Evolutionary conservation across 148 eudicot species (phyloP).

Genomic region (Linanthus parryae): DNA sequence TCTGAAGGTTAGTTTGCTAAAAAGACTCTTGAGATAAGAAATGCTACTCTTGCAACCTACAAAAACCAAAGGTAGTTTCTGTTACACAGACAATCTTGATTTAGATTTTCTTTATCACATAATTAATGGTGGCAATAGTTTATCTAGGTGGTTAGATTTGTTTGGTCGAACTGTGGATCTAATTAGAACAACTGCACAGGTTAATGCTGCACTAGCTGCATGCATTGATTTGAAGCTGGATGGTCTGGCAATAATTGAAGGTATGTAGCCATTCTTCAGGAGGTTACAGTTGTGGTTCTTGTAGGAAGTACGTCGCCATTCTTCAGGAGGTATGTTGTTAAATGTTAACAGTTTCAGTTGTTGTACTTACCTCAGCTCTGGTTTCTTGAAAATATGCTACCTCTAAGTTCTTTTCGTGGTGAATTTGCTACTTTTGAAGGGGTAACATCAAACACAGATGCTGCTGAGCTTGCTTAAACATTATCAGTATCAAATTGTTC

Average conservation of each 20-base stretch:
- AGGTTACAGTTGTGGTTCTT: too few species aligned
- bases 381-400: neutral
- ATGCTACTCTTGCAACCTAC: conserved; percentile 75
- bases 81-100: neutral
- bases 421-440: conserved; percentile 37
- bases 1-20: conserved; percentile 98
- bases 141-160: conserved; percentile 39
- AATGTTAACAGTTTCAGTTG: too few species aligned
- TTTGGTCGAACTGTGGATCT: conserved; percentile 95
- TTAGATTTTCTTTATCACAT: too few species aligned
- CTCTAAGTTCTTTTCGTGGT: conserved; percentile 1
- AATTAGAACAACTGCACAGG: conserved; percentile 91
- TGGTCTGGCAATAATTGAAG: conserved; percentile 92
- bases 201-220: conserved; percentile 79
- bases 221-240: conserved; percentile 81
- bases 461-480: conserved; percentile 95
- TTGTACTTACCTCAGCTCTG: neutral
- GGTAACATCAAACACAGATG: conserved; percentile 97
- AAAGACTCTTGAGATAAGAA: conserved; percentile 75
- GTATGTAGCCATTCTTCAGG: conserved; percentile 23
- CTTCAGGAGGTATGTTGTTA: too few species aligned
- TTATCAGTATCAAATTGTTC: conserved; percentile 89
- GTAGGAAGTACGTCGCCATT: too few species aligned
- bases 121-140: too few species aligned
- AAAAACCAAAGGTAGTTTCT: conserved; percentile 80